Evolutionary conservation across 148 eudicot genomes (phyloP).

Genomic region (Dianthus caryophyllus): DNA sequence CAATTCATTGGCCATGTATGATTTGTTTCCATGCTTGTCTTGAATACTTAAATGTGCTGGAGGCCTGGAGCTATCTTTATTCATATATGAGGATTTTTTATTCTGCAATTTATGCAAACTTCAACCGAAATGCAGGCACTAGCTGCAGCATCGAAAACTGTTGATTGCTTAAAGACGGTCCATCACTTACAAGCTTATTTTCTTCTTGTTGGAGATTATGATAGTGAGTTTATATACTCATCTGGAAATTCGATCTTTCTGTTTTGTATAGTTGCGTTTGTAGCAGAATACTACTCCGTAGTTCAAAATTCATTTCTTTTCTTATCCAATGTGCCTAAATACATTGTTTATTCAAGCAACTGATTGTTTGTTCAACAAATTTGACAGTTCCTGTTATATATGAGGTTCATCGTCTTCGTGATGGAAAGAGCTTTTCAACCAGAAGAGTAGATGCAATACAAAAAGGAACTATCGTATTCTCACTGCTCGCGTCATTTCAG

Average conservation of each 20-base stretch:
- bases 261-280: not conserved
- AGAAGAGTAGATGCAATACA: slow-evolving; percentile 91
- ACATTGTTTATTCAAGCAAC: not conserved
- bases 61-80: not conserved
- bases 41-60: not conserved
- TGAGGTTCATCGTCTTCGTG: slow-evolving; percentile 85
- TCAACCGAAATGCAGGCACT: slow-evolving; percentile 58
- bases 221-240: slow-evolving; percentile 49
- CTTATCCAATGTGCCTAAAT: not conserved
- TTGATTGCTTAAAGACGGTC: slow-evolving; percentile 74
- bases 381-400: slow-evolving; percentile 87
- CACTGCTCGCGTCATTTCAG: slow-evolving; percentile 88
- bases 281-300: not conserved
- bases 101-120: not conserved
- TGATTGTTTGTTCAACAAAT: not conserved
- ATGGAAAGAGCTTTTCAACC: slow-evolving; percentile 88
- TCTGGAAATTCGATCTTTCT: not conserved
- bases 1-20: slow-evolving; percentile 92
- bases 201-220: slow-evolving; percentile 80
- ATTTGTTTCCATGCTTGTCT: slow-evolving; percentile 3
- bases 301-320: not conserved
- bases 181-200: slow-evolving; percentile 96
- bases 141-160: slow-evolving; percentile 98
- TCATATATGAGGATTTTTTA: not conserved
- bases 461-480: slow-evolving; percentile 80